Conservation (phyloP, 2,329 filamentous ascomycete species). For the Cercospora sp. region DNA sequence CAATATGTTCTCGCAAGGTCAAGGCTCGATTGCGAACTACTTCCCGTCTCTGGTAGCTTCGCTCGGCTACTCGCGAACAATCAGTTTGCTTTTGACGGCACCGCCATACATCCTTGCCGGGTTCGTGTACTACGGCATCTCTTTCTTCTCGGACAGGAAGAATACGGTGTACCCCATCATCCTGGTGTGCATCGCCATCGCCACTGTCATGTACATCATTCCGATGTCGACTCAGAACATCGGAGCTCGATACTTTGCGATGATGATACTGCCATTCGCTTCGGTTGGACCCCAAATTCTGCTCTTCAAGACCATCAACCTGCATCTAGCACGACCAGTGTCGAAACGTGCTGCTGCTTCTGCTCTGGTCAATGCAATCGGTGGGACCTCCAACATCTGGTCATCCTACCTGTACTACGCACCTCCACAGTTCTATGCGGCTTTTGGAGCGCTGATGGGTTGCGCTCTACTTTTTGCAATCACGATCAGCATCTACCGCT, state of each 20-base stretch:
- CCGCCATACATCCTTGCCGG: conserved; percentile 39
- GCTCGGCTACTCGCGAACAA: conserved; percentile 37
- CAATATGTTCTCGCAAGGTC: conserved; percentile 38
- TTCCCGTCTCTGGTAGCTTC: conserved; percentile 34
- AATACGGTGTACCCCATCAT: conserved; percentile 8
- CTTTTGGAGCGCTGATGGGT: conserved; percentile 39
- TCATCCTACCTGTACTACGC: conserved; percentile 41
- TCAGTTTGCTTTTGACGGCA: conserved; percentile 36
- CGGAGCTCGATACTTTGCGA: conserved; percentile 25
- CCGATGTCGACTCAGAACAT: conserved; percentile 21
- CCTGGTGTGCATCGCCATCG: conserved; percentile 9
- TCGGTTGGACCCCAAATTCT: background rate
- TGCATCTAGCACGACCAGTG: background rate
- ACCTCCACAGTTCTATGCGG: conserved; percentile 45
- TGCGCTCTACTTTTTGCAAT: background rate
- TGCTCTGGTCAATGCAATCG: conserved; percentile 28
- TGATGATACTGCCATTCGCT: background rate
- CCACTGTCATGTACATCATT: conserved; percentile 41
- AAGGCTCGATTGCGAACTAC: conserved; percentile 35
- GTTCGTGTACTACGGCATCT: conserved; percentile 12
- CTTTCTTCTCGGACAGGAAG: conserved; percentile 13
- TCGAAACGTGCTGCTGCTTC: background rate
- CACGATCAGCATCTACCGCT: background rate
- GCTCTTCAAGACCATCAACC: conserved; percentile 1
- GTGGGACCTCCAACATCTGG: conserved; percentile 38